Evolutionary conservation across 768 basidiomycete genomes (phyloP).

Genomic region (Psilocybe azurescens): DNA sequence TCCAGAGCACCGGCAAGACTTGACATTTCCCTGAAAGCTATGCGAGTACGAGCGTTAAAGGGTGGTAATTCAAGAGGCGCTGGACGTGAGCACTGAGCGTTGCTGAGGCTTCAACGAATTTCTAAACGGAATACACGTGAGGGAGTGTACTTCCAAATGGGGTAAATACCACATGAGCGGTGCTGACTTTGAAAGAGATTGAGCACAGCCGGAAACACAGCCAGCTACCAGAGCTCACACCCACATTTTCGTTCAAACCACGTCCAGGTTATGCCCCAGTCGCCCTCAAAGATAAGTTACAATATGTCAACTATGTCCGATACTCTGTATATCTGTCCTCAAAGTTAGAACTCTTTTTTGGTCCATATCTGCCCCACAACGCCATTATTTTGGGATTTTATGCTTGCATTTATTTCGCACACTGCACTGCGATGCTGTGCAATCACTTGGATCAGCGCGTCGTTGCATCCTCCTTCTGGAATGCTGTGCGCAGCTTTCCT

Average conservation of each 20-base stretch:
- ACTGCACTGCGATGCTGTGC: slow-evolving; percentile 18
- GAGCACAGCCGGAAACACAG: slow-evolving; percentile 18
- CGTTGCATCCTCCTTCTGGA: slow-evolving; percentile 11
- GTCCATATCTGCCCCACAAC: not conserved
- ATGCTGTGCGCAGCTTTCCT: slow-evolving; percentile 21
- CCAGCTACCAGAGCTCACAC: slow-evolving; percentile 2
- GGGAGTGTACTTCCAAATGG: slow-evolving; percentile 7
- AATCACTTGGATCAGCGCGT: not conserved
- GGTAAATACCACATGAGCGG: not conserved
- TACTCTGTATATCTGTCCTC: not conserved
- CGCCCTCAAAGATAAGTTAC: not conserved
- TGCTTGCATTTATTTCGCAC: slow-evolving; percentile 11
- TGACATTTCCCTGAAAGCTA: slow-evolving; percentile 48
- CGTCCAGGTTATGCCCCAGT: not conserved
- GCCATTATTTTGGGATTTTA: not conserved
- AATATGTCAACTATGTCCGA: not conserved
- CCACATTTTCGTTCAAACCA: not conserved
- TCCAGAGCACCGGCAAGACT: slow-evolving; percentile 64
- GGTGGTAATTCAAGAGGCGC: slow-evolving; percentile 2
- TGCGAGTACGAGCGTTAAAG: slow-evolving; percentile 14
- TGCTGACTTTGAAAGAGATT: not conserved
- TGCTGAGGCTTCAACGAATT: slow-evolving; percentile 1
- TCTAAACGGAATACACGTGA: slow-evolving; percentile 22
- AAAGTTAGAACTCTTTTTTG: not conserved
- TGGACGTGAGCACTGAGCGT: not conserved